phyloP scores from a whole-genome alignment of 306 rosid genomes.

The Malus fusca region DNA sequence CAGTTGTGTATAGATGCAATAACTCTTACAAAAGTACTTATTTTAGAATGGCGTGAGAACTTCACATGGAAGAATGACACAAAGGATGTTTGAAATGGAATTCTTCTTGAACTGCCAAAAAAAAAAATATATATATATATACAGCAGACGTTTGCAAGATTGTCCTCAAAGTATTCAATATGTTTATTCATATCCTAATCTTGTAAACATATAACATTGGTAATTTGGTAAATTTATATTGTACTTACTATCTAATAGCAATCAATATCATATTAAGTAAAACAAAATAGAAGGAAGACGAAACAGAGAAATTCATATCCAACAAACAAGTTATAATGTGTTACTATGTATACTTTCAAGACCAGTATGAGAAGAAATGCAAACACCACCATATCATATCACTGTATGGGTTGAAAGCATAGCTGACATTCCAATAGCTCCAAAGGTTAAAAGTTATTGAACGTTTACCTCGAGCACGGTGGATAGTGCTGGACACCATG shows the following conservation, averaged over 20 bases:
- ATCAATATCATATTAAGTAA: not conserved
- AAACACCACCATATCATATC: not conserved
- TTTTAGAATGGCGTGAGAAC: not conserved
- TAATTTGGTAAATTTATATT: not conserved
- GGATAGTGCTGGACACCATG: conserved; percentile 44
- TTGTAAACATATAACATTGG: not conserved
- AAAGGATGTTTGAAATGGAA: not conserved
- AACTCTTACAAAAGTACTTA: conserved; percentile 6
- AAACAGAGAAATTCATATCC: not conserved
- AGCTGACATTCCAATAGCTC: not conserved
- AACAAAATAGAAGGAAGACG: not conserved
- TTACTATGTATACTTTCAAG: not conserved
- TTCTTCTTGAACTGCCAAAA: not conserved
- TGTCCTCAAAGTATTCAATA: not conserved
- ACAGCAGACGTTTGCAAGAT: not conserved
- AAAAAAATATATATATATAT: not conserved
- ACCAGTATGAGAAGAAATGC: not conserved
- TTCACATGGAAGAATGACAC: not conserved
- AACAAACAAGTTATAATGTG: not conserved
- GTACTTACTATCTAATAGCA: not conserved
- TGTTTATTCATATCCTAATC: not conserved
- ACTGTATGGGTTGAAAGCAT: not conserved
- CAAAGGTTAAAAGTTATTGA: not conserved
- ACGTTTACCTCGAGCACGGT: conserved; percentile 58
- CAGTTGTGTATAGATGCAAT: conserved; percentile 21